A percentile compares a stretch with the other conserved stretches of the same genome.
Conservation (phyloP, 129 eudicot genomes). For the Flaveria sonorensis region DNA sequence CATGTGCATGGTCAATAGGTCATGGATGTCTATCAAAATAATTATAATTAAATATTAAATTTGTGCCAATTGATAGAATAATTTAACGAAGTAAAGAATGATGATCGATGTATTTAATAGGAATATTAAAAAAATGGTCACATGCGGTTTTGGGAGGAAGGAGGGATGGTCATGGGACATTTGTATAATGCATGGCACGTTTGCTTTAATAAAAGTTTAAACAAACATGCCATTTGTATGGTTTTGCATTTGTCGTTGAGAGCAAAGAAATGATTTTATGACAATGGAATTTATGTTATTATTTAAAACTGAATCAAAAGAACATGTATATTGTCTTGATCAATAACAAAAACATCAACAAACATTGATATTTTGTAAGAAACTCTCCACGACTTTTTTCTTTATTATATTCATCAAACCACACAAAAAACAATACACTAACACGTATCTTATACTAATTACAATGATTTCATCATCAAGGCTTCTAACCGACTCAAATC, state of each 20-base stretch:
- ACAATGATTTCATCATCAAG: too few species aligned
- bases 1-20: slow-evolving; percentile 32
- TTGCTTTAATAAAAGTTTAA: neutral
- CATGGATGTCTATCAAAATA: slow-evolving; percentile 20
- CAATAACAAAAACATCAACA: too few species aligned
- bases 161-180: slow-evolving; percentile 20
- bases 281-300: too few species aligned
- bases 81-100: too few species aligned
- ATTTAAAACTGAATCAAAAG: too few species aligned
- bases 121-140: slow-evolving; percentile 9
- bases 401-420: too few species aligned
- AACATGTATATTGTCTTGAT: too few species aligned
- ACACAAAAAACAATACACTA: too few species aligned
- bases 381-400: too few species aligned
- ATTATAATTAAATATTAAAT: neutral
- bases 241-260: neutral
- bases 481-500: too few species aligned
- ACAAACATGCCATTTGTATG: slow-evolving; percentile 2
- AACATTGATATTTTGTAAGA: too few species aligned
- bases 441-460: too few species aligned
- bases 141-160: slow-evolving; percentile 21
- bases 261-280: neutral
- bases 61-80: neutral
- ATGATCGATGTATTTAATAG: neutral
- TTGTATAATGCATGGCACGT: slow-evolving; percentile 20